Percentiles rank a stretch among this genome's conserved stretches.
Conservation (phyloP, 495 filamentous ascomycete species). For the Aspergillus sparsus region DNA sequence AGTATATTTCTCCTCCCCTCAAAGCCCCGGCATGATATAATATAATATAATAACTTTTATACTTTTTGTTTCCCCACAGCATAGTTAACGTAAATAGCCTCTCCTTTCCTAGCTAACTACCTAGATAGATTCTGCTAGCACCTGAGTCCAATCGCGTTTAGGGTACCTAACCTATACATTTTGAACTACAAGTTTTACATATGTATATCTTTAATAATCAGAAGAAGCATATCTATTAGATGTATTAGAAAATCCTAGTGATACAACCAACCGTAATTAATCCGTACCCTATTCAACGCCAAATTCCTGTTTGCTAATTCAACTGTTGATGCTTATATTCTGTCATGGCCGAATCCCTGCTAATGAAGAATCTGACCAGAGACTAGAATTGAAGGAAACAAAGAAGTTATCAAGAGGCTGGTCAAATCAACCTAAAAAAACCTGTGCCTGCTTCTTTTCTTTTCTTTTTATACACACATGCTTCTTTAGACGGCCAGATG, state of each 20-base stretch:
- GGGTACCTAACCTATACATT: too few relatives aligned
- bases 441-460: neutral
- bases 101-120: neutral
- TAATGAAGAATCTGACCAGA: too few relatives aligned
- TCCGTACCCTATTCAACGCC: neutral
- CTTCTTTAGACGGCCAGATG: conserved; percentile 19
- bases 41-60: neutral
- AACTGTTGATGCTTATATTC: neutral
- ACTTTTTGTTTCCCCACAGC: neutral
- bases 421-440: neutral
- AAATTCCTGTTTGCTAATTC: conserved; percentile 7
- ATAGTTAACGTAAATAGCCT: neutral
- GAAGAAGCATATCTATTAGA: too few relatives aligned
- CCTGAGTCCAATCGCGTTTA: too few relatives aligned
- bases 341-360: too few relatives aligned
- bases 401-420: neutral
- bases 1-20: too few relatives aligned
- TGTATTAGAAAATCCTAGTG: too few relatives aligned
- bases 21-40: too few relatives aligned
- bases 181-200: too few relatives aligned
- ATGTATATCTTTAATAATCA: neutral
- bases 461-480: conserved; percentile 11
- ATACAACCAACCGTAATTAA: neutral
- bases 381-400: neutral
- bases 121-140: neutral